phyloP scores from a whole-genome alignment of 192 early-diverging fungal genomes.

The Mortierella claussenii region DNA sequence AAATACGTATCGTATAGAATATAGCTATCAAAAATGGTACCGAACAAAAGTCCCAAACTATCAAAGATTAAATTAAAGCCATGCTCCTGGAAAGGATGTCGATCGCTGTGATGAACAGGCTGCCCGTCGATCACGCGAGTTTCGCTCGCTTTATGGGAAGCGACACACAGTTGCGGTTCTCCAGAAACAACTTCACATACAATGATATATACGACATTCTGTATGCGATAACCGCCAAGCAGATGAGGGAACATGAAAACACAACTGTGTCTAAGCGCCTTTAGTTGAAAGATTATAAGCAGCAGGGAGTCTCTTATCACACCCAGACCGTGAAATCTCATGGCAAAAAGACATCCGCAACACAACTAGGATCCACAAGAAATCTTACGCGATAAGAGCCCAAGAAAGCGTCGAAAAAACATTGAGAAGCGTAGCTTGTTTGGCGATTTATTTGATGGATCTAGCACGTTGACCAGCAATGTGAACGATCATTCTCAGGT shows the following conservation, averaged over 20 bases:
- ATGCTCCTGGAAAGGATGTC: constrained; percentile 8
- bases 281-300: constrained; percentile 19
- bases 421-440: constrained; percentile 14
- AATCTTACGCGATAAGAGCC: background rate
- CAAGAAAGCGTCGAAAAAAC: background rate
- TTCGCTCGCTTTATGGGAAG: constrained; percentile 6
- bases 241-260: constrained; percentile 11
- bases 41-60: constrained; percentile 10
- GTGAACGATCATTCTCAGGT: constrained; percentile 25
- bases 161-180: background rate
- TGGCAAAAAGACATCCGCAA: constrained; percentile 4
- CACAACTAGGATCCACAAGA: background rate
- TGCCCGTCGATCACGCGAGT: constrained; percentile 19
- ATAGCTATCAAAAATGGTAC: constrained; percentile 10
- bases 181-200: constrained; percentile 23
- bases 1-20: constrained; percentile 21
- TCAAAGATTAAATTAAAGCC: constrained; percentile 10
- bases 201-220: constrained; percentile 23
- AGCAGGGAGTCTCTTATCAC: constrained; percentile 9
- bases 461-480: constrained; percentile 23
- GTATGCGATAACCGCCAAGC: constrained; percentile 2
- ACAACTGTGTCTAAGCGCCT: constrained; percentile 1
- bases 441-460: constrained; percentile 9
- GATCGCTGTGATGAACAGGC: background rate
- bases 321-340: constrained; percentile 17